Evolutionary conservation across 1,284 basidiomycete genomes (phyloP).

Genomic region (Coniophora puteana): DNA sequence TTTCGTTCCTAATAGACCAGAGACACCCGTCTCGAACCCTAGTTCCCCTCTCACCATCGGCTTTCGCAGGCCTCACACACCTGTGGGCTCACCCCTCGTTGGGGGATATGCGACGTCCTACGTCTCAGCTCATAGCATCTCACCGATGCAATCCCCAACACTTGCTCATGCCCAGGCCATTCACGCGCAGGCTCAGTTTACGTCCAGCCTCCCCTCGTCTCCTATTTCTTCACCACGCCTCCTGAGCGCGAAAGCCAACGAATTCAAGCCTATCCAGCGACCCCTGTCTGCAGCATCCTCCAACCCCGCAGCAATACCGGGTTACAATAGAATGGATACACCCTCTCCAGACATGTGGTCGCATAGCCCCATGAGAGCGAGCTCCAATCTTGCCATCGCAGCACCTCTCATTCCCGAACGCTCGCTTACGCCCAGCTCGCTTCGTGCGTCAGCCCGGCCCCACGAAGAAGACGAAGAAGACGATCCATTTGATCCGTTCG

Average conservation of each 20-base stretch:
- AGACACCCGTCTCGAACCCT: conserved; percentile 69
- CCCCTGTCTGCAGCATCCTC: conserved; percentile 67
- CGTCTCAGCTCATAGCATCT: conserved; percentile 55
- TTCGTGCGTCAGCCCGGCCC: conserved; percentile 59
- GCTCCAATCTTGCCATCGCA: conserved; percentile 85
- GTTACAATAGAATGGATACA: conserved; percentile 57
- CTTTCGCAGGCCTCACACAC: conserved; percentile 75
- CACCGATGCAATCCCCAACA: conserved; percentile 68
- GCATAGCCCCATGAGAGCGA: conserved; percentile 65
- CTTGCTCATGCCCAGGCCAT: conserved; percentile 51
- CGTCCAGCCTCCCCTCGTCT: conserved; percentile 66
- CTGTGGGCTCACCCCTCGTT: conserved; percentile 67
- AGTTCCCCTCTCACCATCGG: conserved; percentile 65
- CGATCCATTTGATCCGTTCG: conserved; percentile 75
- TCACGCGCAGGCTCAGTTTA: conserved; percentile 51
- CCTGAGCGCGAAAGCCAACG: conserved; percentile 64
- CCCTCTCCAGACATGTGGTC: conserved; percentile 82
- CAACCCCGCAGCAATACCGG: conserved; percentile 58
- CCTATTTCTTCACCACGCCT: conserved; percentile 58
- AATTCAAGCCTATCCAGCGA: conserved; percentile 68
- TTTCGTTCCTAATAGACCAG: conserved; percentile 57
- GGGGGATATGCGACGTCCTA: conserved; percentile 52
- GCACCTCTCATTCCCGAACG: conserved; percentile 81
- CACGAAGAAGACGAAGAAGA: conserved; percentile 61
- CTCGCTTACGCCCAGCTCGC: conserved; percentile 41